These are phyloP conservation scores for Fusarium dimerum DNA, from an alignment of 2,329 filamentous ascomycete species.

Conservation along the genomic window DNA sequence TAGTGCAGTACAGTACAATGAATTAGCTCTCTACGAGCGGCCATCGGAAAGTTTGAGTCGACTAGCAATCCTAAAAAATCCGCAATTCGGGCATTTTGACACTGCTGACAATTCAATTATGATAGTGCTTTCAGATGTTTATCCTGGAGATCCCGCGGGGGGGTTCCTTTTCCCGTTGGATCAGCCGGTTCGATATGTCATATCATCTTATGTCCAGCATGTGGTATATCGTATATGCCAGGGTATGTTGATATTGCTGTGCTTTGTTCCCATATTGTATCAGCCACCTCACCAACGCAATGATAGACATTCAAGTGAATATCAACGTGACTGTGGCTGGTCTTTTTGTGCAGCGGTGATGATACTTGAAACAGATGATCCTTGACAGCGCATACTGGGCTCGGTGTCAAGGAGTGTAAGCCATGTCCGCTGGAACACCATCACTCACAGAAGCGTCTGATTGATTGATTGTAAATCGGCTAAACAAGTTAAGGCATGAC, in stretches of 20 bases:
- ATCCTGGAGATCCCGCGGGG: too few relatives aligned
- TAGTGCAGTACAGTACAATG: neutral
- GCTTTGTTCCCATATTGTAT: neutral
- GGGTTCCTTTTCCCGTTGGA: too few relatives aligned
- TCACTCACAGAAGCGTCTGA: neutral
- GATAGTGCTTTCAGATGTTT: neutral
- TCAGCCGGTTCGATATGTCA: too few relatives aligned
- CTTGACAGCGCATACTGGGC: neutral
- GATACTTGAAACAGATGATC: too few relatives aligned
- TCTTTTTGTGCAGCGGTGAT: neutral
- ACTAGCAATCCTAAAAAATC: constrained; percentile 19
- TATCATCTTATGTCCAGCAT: neutral
- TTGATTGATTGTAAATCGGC: neutral
- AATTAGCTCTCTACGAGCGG: neutral
- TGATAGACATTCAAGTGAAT: neutral
- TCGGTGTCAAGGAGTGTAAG: neutral
- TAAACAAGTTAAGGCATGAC: neutral
- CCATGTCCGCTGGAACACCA: neutral
- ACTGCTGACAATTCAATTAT: constrained; percentile 10
- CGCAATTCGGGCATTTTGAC: constrained; percentile 1
- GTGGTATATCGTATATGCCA: too few relatives aligned
- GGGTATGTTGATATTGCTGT: too few relatives aligned
- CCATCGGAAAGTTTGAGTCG: constrained; percentile 12
- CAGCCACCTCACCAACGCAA: neutral
- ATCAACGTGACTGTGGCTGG: neutral